Conservation (phyloP, 768 basidiomycete species). For the Termitomyces sp. region DNA sequence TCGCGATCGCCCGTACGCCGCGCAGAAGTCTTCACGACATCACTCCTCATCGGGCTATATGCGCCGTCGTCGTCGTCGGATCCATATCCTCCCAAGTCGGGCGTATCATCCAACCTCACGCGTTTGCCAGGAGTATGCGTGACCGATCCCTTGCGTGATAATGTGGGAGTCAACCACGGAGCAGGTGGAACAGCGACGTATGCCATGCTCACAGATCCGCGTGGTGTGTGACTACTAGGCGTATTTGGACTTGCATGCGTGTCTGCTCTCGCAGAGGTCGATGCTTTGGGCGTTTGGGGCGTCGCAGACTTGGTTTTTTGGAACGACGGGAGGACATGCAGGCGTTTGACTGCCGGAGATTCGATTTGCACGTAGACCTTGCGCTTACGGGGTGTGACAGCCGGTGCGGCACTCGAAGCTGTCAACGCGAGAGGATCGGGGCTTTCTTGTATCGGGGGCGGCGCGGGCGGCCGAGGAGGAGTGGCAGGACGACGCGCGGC, state of each 20-base stretch:
- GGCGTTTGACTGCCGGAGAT: slow-evolving; percentile 63
- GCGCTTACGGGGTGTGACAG: slow-evolving; percentile 64
- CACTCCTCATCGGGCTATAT: slow-evolving; percentile 24
- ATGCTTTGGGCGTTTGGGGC: slow-evolving; percentile 22
- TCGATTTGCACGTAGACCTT: slow-evolving; percentile 55
- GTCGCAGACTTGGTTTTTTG: slow-evolving; percentile 17
- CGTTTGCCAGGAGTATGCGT: slow-evolving; percentile 10
- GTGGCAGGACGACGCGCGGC: slow-evolving; percentile 17
- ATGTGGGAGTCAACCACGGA: slow-evolving; percentile 40
- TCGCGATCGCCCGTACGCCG: slow-evolving; percentile 71
- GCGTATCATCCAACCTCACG: slow-evolving; percentile 28
- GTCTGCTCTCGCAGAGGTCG: slow-evolving; percentile 8
- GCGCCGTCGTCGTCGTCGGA: slow-evolving; percentile 38
- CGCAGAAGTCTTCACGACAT: slow-evolving; percentile 42
- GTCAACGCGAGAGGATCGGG: slow-evolving; percentile 53
- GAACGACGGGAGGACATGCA: slow-evolving; percentile 26
- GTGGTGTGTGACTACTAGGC: slow-evolving; percentile 23
- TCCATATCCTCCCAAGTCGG: slow-evolving; percentile 55
- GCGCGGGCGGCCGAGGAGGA: slow-evolving; percentile 14
- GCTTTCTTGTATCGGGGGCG: slow-evolving; percentile 31
- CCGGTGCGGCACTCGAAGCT: slow-evolving; percentile 17
- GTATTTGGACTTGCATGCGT: neutral
- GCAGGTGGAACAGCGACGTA: slow-evolving; percentile 43
- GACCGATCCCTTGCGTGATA: slow-evolving; percentile 24
- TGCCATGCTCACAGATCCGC: slow-evolving; percentile 32